Conservation (phyloP, 148 eudicot species). For the Chenopodium quinoa region DNA sequence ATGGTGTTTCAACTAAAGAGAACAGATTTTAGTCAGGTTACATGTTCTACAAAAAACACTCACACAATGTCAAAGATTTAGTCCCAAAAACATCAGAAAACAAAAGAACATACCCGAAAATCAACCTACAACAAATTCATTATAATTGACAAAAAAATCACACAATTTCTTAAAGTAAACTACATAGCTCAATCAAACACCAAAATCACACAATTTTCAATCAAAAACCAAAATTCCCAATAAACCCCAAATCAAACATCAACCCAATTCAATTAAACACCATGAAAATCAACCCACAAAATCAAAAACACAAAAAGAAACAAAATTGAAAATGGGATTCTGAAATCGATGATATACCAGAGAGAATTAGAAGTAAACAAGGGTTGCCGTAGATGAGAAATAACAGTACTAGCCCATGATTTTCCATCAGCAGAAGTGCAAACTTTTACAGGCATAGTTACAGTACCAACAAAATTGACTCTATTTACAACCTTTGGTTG, state of each 20-base stretch:
- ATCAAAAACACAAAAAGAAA: not conserved
- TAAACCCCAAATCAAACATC: not conserved
- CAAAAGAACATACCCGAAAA: not conserved
- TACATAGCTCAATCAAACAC: not conserved
- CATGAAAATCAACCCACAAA: not conserved
- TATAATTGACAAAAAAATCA: not conserved
- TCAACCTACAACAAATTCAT: not conserved
- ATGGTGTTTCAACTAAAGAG: no score
- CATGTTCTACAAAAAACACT: no score
- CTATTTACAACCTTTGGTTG: conserved; percentile 58
- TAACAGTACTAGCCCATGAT: conserved; percentile 49
- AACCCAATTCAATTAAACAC: conserved; percentile 8
- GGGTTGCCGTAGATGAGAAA: conserved; percentile 30
- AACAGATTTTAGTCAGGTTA: no score
- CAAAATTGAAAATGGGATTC: not conserved
- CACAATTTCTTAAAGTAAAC: not conserved
- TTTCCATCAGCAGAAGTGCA: conserved; percentile 42
- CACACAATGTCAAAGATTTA: no score
- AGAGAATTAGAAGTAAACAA: not conserved
- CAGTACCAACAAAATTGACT: conserved; percentile 51
- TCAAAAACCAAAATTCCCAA: not conserved
- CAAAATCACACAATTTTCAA: not conserved
- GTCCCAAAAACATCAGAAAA: not conserved
- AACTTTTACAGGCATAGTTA: conserved; percentile 45
- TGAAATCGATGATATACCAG: conserved; percentile 24